Base-by-base conservation (phyloP, 2,329 filamentous ascomycete genomes). In the Neodidymelliopsis sp. region DNA sequence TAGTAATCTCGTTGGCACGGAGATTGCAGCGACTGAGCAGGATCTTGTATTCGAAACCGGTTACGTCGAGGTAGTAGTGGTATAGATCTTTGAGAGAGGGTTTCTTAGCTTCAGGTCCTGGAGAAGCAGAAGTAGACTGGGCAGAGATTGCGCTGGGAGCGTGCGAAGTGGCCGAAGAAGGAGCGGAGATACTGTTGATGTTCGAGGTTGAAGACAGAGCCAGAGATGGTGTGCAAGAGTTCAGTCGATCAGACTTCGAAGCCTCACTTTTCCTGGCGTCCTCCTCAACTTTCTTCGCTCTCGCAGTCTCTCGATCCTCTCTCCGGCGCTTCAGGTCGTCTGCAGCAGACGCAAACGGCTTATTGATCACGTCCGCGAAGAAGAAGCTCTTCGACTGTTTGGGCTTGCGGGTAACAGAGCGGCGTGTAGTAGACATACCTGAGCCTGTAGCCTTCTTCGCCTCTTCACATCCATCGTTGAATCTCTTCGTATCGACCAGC, bases 41-140 rank as follows among this genome's bases (percentile, higher is more conserved):
- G 48, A 89, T 73, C 43, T 85, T 78, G 71, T 90, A 91, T 4
- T 75, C 69, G 66, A 90, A 89, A 36, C 79, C 81, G 0, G 80
- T 80, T 3, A 62, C 45, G 65, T 94, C 89, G 13, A 71, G 73
- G 70, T 88, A 91, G 52, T 89, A 70, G 51, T 84, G 84, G 62
- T 85, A 84, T n/a, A 61, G 47, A 49, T 71, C 69, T 72, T 63
- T 63, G 35, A 69, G 83, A 74, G 24, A 78, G 25, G 43, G 31
- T 7, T 38, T 53, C 36, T 60, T 66, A 61, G 57, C 55, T 34
- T 45, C 39, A 20, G 18, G 8, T 36, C 27, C 39, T 6, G 40
- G 4, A 10, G 16, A 11, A 18, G 34, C 12, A 24, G 12, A 15
- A 12, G 34, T 25, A 22, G 27, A 23, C 16, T 31, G 22, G 6